These are phyloP conservation scores for Diaporthe citriasiana DNA, from an alignment of 2,329 filamentous ascomycete species.

Conservation along the genomic window DNA sequence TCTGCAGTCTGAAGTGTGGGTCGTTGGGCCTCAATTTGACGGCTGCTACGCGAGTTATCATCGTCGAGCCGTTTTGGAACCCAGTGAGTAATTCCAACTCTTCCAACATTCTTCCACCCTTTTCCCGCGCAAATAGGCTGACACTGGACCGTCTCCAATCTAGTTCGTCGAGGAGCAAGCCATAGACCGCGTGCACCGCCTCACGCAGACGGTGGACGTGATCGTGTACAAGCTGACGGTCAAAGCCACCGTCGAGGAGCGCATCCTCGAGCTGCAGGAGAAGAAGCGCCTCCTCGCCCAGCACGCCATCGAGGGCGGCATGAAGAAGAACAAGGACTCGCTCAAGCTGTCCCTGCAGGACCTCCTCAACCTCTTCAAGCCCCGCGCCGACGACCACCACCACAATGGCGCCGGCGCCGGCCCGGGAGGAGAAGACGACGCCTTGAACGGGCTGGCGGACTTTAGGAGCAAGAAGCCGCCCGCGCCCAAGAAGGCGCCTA, in stretches of 20 bases:
- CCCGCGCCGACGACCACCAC: constrained; percentile 55
- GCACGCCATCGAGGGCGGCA: constrained; percentile 87
- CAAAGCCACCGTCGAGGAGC: constrained; percentile 87
- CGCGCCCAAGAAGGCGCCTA: constrained; percentile 47
- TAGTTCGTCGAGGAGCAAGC: constrained; percentile 98
- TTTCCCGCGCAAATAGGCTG: constrained; percentile 28
- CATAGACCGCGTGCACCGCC: constrained; percentile 97
- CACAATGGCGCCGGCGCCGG: constrained; percentile 41
- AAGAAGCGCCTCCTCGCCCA: constrained; percentile 94
- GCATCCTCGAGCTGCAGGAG: constrained; percentile 94
- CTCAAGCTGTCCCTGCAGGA: constrained; percentile 93
- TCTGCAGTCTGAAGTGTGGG: constrained; percentile 95
- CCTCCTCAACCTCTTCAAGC: constrained; percentile 90
- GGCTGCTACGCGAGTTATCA: constrained; percentile 91
- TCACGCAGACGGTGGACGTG: constrained; percentile 95
- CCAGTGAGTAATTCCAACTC: constrained; percentile 69
- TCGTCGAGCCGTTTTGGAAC: constrained; percentile 99
- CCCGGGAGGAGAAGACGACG: constrained; percentile 44
- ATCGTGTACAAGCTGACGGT: constrained; percentile 96
- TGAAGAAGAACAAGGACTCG: constrained; percentile 73
- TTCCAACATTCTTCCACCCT: neutral
- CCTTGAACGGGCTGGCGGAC: constrained; percentile 39
- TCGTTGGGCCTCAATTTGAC: constrained; percentile 94
- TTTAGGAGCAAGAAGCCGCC: constrained; percentile 47
- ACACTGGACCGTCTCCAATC: constrained; percentile 19